Conservation (phyloP, 805 yeast species). For the Teunomyces cretensis region DNA sequence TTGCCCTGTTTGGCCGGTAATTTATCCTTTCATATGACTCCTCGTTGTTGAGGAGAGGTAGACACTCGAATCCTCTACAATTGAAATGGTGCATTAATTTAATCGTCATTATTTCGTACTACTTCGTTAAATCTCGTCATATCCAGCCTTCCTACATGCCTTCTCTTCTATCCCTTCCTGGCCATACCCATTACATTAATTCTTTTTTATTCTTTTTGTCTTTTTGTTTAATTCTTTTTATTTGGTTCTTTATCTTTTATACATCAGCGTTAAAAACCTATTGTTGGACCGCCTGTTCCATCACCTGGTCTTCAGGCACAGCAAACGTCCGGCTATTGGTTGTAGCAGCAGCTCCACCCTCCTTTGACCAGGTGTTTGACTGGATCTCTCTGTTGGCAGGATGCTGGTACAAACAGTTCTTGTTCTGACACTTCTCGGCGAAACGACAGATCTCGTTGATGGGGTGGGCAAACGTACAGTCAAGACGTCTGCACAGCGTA, state of each 20-base stretch:
- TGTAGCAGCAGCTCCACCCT: constrained; percentile 16
- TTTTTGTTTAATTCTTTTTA: constrained; percentile 8
- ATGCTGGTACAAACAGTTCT: constrained; percentile 70
- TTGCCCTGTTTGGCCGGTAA: too few species aligned
- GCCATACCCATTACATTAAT: constrained; percentile 3
- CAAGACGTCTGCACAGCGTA: constrained; percentile 69
- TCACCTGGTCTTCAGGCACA: constrained; percentile 68
- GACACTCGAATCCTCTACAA: too few species aligned
- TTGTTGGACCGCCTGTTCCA: constrained; percentile 46
- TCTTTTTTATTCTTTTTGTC: constrained; percentile 7
- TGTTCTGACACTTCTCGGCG: constrained; percentile 72
- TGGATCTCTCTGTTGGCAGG: constrained; percentile 66
- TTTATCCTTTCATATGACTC: too few species aligned
- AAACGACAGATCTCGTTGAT: constrained; percentile 76
- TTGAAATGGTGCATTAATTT: too few species aligned
- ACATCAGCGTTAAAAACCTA: constrained; percentile 6
- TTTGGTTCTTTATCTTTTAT: background rate
- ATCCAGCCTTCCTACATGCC: too few species aligned
- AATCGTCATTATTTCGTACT: too few species aligned
- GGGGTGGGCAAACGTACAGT: constrained; percentile 84
- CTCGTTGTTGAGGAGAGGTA: too few species aligned
- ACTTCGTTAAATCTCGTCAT: too few species aligned
- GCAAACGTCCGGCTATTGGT: constrained; percentile 73
- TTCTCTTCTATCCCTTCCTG: background rate
- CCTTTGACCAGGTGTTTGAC: constrained; percentile 37